A percentile compares a stretch with the other conserved stretches of the same genome.
phyloP scores from a whole-genome alignment of 805 yeast species.

The Candida lessepsii region DNA sequence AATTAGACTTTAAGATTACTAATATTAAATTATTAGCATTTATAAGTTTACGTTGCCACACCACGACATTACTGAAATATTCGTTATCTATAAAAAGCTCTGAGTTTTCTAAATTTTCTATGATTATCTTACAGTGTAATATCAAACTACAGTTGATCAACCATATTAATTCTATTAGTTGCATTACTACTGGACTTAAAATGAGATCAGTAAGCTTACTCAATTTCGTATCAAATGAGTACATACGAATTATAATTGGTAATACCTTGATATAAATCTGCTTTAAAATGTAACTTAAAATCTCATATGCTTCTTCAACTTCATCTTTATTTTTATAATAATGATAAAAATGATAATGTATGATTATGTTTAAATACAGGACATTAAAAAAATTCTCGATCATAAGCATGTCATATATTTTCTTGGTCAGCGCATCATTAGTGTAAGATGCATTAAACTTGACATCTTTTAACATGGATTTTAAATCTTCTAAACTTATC shows the following conservation, averaged over 20 bases:
- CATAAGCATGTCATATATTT: conserved; percentile 1
- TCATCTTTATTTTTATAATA: not conserved
- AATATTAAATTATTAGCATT: conserved; percentile 5
- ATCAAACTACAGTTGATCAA: conserved; percentile 5
- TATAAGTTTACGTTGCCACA: conserved; percentile 4
- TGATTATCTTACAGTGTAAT: conserved; percentile 1
- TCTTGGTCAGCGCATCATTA: not conserved
- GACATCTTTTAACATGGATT: not conserved
- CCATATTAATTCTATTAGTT: conserved; percentile 3
- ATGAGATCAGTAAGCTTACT: conserved; percentile 3
- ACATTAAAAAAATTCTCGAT: conserved; percentile 5
- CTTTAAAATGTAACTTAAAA: not conserved
- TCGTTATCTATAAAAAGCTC: conserved; percentile 1
- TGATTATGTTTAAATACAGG: conserved; percentile 1
- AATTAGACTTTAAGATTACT: conserved; percentile 5
- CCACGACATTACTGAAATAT: conserved; percentile 4
- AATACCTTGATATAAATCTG: conserved; percentile 3
- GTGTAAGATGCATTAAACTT: not conserved
- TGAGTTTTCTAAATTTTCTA: not conserved
- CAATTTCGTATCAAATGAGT: conserved; percentile 5
- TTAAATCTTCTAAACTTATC: not conserved
- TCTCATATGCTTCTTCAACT: not conserved
- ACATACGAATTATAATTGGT: conserved; percentile 4
- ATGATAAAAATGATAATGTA: conserved; percentile 7
- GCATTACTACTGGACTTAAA: not conserved